phyloP scores from a whole-genome alignment of 2,329 filamentous ascomycete species.

The Aspergillus sp. region DNA sequence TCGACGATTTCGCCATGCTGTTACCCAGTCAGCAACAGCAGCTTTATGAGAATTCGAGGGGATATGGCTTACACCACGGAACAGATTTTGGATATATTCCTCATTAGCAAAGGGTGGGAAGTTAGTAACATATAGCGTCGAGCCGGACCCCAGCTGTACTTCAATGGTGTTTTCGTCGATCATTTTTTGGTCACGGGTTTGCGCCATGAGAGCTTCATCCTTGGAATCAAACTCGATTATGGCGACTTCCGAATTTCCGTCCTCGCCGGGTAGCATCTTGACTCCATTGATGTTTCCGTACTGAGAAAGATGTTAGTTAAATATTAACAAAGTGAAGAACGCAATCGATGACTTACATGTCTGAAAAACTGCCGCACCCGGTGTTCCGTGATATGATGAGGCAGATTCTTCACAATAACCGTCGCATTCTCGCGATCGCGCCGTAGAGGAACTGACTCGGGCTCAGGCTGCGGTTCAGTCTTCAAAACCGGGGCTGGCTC shows the following conservation, averaged over 20 bases:
- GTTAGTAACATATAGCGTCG: slow-evolving; percentile 85
- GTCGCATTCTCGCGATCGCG: slow-evolving; percentile 88
- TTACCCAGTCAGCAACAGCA: slow-evolving; percentile 8
- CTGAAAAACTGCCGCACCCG: slow-evolving; percentile 84
- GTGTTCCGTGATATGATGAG: slow-evolving; percentile 60
- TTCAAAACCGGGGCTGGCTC: slow-evolving; percentile 15
- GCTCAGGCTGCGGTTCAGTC: slow-evolving; percentile 21
- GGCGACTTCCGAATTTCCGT: slow-evolving; percentile 59
- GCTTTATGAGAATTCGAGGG: neutral
- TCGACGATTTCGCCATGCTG: slow-evolving; percentile 74
- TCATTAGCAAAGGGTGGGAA: slow-evolving; percentile 58
- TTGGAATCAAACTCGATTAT: slow-evolving; percentile 76
- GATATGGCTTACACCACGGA: slow-evolving; percentile 41
- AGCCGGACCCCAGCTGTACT: slow-evolving; percentile 66
- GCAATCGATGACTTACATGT: slow-evolving; percentile 43
- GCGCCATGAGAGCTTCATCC: slow-evolving; percentile 74
- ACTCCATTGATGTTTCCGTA: slow-evolving; percentile 79
- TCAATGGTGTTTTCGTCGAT: slow-evolving; percentile 66
- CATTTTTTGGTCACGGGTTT: slow-evolving; percentile 73
- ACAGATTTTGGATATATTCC: slow-evolving; percentile 49
- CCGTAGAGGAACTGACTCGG: slow-evolving; percentile 45
- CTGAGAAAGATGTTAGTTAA: slow-evolving; percentile 11
- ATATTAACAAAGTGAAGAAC: neutral
- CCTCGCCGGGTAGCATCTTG: slow-evolving; percentile 57
- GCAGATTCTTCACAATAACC: slow-evolving; percentile 72